Conservation (phyloP, 305 asterid species). For the Rubia peregrina region DNA sequence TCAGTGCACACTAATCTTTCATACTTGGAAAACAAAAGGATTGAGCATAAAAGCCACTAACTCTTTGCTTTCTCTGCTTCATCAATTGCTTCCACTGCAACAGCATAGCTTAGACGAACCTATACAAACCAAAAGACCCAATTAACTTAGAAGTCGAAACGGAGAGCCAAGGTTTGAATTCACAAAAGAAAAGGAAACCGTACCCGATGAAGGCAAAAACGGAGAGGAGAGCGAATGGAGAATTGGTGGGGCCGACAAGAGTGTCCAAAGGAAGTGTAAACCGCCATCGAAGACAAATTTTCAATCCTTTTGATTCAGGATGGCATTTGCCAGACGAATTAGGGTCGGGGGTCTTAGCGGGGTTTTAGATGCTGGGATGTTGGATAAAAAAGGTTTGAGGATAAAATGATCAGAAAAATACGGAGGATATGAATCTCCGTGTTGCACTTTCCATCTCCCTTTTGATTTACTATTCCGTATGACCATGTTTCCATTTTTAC, state of each 20-base stretch:
- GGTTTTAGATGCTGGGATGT: not conserved
- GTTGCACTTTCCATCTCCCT: not conserved
- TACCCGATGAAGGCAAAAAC: conserved; percentile 47
- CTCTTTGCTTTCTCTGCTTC: conserved; percentile 45
- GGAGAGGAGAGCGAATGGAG: conserved; percentile 38
- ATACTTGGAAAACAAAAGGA: not conserved
- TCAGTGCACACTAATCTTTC: not conserved
- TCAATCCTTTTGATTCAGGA: not conserved
- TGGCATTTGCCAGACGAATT: not conserved
- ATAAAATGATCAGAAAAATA: not conserved
- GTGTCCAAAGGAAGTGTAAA: conserved; percentile 52
- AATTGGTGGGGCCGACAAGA: conserved; percentile 41
- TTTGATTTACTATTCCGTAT: too few relatives aligned
- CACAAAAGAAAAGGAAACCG: not conserved
- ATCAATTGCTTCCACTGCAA: conserved; percentile 54
- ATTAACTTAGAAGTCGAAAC: not conserved
- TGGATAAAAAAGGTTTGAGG: not conserved
- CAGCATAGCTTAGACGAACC: conserved; percentile 43
- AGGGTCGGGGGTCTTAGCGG: not conserved
- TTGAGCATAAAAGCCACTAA: conserved; percentile 15
- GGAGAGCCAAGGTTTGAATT: not conserved
- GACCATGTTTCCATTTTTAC: too few relatives aligned
- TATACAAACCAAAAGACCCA: conserved; percentile 4
- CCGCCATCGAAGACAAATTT: conserved; percentile 36
- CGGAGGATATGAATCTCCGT: not conserved